A percentile compares a stretch with the other conserved stretches of the same genome.
Conservation (phyloP, 2,329 filamentous ascomycete genomes). For the Triangularia setosa region DNA sequence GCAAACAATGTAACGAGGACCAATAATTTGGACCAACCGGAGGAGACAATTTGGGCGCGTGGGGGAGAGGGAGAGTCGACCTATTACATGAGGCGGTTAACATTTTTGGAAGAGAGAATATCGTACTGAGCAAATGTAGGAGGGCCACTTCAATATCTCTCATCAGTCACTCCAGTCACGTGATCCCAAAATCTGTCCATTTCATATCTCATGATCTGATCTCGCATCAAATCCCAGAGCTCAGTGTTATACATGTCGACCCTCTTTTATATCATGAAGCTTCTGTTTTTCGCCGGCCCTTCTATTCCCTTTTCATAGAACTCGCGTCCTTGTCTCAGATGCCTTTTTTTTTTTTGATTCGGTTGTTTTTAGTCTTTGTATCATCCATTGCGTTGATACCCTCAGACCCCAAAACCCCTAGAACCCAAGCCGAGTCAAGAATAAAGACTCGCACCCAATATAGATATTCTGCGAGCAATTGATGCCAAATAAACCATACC, state of each 20-base stretch:
- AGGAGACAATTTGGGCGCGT: neutral
- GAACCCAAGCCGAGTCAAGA: neutral
- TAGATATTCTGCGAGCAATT: neutral
- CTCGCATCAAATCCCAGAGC: neutral
- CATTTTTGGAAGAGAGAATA: neutral
- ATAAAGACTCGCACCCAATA: neutral
- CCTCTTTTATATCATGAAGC: neutral
- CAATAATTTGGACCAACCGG: neutral
- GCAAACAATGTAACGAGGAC: too few relatives aligned
- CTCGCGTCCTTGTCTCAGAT: neutral
- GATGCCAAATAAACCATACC: neutral
- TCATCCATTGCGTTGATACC: neutral
- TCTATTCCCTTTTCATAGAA: neutral
- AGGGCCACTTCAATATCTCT: too few relatives aligned
- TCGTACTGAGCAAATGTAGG: neutral
- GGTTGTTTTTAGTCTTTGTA: neutral
- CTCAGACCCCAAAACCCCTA: neutral
- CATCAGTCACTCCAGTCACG: too few relatives aligned
- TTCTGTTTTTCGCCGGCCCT: neutral
- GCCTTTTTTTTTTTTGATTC: neutral
- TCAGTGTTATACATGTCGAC: neutral
- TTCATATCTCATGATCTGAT: neutral
- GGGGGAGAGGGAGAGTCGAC: neutral
- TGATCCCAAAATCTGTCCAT: neutral
- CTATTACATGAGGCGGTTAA: neutral